Base-by-base conservation (phyloP, 2,329 filamentous ascomycete species). In the Diaporthe sp. region DNA sequence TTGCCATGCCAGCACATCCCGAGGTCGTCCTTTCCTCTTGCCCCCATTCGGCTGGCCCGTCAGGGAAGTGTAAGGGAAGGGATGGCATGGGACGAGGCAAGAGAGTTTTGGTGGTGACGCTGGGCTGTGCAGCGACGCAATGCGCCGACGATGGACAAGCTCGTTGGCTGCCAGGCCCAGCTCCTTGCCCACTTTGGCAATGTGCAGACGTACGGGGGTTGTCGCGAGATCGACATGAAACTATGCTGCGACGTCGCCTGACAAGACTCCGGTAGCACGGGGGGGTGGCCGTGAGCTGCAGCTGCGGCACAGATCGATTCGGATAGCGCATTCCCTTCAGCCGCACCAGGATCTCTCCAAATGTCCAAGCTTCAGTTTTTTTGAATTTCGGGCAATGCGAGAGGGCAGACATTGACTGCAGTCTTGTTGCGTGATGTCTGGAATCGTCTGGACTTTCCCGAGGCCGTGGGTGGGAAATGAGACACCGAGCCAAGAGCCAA, bases 201-300 rank as follows among this genome's bases (percentile, higher is more conserved):
- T 50, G 27, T 32, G 39, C 53, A 44, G 59, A 32, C 39, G 59
- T 30, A 63, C 66, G 37, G 51, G 68, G 68, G 50, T 51, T 53
- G 70, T 70, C 70, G 58, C 73, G 73, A 70, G 70, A 73, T 58
- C 25, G 63, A 71, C 59, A 42, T 75, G 73, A 75, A 75, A 75
- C 73, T 55, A 30, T 68, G 65, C 71, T 75, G 73, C 56, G 73
- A 75, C 73, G 63, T 61, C 19, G 42, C 66, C 73, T 72, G 56
- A 69, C 30, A 42, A 73, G 61, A 73, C 47, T 58, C 61, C 61
- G 59, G 71, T 65, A 53, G 56, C 70, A 63, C 25, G 35, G n/a
- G 58, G 27, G 27, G 25, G 59, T 22, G 47, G 69, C 39, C 53
- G 47, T 61, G 53, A 63, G 66, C 25, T 17, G 53, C 35, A 70